phyloP scores from a whole-genome alignment of 2,329 filamentous ascomycete genomes.

The Penicillium sclerotigenum region DNA sequence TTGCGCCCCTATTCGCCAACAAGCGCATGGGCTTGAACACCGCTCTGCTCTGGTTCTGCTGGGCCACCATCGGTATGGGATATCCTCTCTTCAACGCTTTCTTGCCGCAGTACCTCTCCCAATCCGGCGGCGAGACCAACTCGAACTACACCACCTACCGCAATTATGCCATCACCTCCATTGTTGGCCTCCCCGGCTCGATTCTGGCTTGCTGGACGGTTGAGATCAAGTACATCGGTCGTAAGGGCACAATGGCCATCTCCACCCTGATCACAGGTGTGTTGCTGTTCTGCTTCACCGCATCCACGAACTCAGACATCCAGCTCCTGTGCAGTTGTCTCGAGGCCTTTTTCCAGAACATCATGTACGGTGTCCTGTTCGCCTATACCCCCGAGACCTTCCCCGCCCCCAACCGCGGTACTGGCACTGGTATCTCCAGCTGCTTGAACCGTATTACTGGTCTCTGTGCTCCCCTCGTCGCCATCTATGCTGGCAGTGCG shows the following conservation, averaged over 20 bases:
- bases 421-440: conserved; percentile 50
- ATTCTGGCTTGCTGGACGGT: conserved; percentile 72
- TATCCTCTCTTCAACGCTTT: conserved; percentile 89
- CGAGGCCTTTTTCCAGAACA: conserved; percentile 57
- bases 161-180: conserved; percentile 76
- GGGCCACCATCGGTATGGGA: conserved; percentile 79
- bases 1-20: conserved; percentile 60
- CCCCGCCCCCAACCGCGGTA: conserved; percentile 54
- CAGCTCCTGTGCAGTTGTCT: conserved; percentile 54
- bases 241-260: conserved; percentile 56
- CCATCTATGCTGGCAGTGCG: conserved; percentile 38
- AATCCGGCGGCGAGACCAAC: conserved; percentile 56
- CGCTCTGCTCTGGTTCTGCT: conserved; percentile 69
- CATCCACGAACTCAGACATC: conserved; percentile 45
- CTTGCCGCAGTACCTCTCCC: conserved; percentile 75
- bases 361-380: conserved; percentile 57
- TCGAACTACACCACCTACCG: conserved; percentile 57
- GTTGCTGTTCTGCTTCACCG: conserved; percentile 56
- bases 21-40: conserved; percentile 50
- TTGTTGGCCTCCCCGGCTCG: conserved; percentile 72
- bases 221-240: conserved; percentile 61
- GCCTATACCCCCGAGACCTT: conserved; percentile 60
- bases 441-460: conserved; percentile 47
- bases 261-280: conserved; percentile 52
- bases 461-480: conserved; percentile 46